These are phyloP conservation scores for Tylopilus subfusipes DNA, from an alignment of 768 basidiomycete species.

Conservation along the genomic window DNA sequence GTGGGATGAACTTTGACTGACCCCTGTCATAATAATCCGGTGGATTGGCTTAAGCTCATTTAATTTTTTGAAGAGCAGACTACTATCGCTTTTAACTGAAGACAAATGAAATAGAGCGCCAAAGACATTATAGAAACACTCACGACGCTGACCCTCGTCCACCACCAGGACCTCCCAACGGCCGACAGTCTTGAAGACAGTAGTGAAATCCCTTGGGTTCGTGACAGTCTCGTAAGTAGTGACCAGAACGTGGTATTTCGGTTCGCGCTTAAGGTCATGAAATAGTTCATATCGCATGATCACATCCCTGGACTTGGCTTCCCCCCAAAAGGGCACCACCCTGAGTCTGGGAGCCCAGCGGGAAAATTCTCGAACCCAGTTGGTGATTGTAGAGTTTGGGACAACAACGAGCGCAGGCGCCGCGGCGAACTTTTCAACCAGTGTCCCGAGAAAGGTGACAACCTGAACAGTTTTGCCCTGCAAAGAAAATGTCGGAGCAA, in stretches of 20 bases:
- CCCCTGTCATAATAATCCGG: conserved; percentile 87
- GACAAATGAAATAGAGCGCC: conserved; percentile 2
- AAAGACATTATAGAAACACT: conserved; percentile 31
- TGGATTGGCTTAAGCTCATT: conserved; percentile 76
- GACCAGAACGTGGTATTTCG: conserved; percentile 85
- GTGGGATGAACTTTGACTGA: conserved; percentile 31
- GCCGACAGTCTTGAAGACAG: conserved; percentile 76
- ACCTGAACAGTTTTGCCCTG: conserved; percentile 94
- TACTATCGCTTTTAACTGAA: conserved; percentile 80
- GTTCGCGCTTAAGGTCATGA: conserved; percentile 50
- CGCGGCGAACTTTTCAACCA: conserved; percentile 51
- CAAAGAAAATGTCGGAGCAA: conserved; percentile 7
- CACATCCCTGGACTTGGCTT: conserved; percentile 72
- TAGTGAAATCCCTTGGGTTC: conserved; percentile 60
- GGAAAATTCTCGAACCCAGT: conserved; percentile 94
- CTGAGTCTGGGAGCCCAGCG: conserved; percentile 63
- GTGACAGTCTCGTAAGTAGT: conserved; percentile 90
- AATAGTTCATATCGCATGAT: conserved; percentile 80
- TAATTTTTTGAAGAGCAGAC: conserved; percentile 76
- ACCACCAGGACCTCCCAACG: conserved; percentile 94
- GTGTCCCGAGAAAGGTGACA: conserved; percentile 73
- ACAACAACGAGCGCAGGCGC: conserved; percentile 88
- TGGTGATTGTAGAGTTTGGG: conserved; percentile 93
- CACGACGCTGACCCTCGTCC: conserved; percentile 90
- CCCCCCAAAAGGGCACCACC: conserved; percentile 86